Evolutionary conservation across 192 early-diverging fungal species (phyloP).

Genomic region (Coemansia reversa): DNA sequence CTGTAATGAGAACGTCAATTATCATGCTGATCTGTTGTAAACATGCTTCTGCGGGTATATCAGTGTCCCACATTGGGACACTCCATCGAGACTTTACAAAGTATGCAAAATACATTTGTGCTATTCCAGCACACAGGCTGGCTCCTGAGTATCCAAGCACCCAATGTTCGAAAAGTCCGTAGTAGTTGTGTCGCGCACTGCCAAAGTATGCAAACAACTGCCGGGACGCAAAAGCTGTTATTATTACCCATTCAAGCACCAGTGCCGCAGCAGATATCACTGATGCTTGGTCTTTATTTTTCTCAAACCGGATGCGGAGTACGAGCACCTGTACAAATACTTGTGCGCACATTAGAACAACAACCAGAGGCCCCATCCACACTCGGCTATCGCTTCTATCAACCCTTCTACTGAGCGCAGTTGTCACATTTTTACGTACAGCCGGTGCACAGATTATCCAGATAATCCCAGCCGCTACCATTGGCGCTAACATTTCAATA

Average conservation of each 20-base stretch:
- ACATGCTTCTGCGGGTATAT: not conserved
- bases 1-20: not conserved
- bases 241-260: conserved; percentile 6
- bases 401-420: not conserved
- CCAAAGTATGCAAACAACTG: conserved; percentile 15
- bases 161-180: conserved; percentile 21
- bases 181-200: conserved; percentile 9
- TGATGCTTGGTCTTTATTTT: not conserved
- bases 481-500: conserved; percentile 17
- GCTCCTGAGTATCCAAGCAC: conserved; percentile 3
- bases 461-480: not conserved
- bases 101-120: conserved; percentile 23
- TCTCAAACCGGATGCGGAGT: not conserved
- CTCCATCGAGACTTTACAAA: conserved; percentile 19
- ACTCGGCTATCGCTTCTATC: conserved; percentile 23
- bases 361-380: conserved; percentile 35
- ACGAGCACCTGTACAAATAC: conserved; percentile 8
- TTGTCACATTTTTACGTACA: not conserved
- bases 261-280: not conserved
- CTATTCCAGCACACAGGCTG: not conserved
- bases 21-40: not conserved
- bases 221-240: not conserved
- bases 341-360: conserved; percentile 8
- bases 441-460: conserved; percentile 11
- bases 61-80: conserved; percentile 7